Percentiles rank a stretch among this genome's conserved stretches.
Evolutionary conservation across 1,139 yeast species (phyloP).

Genomic region (Kodamaea ohmeri): DNA sequence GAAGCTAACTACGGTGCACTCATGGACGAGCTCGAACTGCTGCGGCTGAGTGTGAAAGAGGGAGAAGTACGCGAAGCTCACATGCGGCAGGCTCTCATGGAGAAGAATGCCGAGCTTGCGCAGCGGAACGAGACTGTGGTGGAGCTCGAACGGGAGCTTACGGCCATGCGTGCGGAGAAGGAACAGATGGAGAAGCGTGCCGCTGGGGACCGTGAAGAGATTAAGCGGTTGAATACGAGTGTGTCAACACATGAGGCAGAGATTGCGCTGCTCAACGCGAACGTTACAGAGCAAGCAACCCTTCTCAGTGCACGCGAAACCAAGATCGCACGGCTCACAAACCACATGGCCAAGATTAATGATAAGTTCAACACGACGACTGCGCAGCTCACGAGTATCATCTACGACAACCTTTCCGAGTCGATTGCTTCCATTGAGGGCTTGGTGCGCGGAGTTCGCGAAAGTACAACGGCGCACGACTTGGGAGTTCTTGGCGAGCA

Average conservation of each 20-base stretch:
- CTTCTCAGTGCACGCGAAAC: conserved; percentile 10
- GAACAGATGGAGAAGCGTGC: not conserved
- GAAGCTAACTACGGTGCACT: conserved; percentile 54
- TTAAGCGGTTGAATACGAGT: not conserved
- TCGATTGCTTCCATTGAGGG: conserved; percentile 11
- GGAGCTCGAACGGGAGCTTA: not conserved
- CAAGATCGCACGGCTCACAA: conserved; percentile 12
- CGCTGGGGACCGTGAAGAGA: not conserved
- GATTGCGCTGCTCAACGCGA: not conserved
- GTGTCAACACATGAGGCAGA: conserved; percentile 1
- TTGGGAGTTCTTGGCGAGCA: conserved; percentile 11
- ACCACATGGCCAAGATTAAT: conserved; percentile 13
- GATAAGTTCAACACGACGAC: conserved; percentile 16
- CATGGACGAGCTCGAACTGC: conserved; percentile 32
- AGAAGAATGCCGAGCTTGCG: not conserved
- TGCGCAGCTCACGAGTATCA: conserved; percentile 15
- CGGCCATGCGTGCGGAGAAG: too few relatives aligned
- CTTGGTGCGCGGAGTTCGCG: conserved; percentile 6
- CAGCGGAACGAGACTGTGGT: not conserved
- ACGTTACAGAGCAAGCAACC: conserved; percentile 2
- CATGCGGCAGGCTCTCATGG: not conserved
- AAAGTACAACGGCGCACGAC: conserved; percentile 5
- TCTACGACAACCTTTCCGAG: conserved; percentile 15
- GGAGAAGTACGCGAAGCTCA: conserved; percentile 11
- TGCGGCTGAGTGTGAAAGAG: conserved; percentile 27